phyloP scores from a whole-genome alignment of 805 yeast genomes.

The Suhomyces sp. region DNA sequence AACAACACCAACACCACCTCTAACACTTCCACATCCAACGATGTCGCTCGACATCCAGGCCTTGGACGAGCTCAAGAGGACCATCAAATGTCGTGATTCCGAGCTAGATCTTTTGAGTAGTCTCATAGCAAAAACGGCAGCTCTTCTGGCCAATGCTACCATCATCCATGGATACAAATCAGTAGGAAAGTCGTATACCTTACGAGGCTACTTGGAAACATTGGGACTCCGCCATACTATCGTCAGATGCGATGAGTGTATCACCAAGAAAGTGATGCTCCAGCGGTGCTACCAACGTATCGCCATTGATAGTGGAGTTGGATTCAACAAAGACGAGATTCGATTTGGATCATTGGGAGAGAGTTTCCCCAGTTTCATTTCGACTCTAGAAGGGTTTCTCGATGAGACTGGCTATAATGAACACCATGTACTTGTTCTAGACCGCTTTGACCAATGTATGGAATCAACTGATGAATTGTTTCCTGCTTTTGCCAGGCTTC shows the following conservation, averaged over 20 bases:
- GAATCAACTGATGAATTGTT: slow-evolving; percentile 43
- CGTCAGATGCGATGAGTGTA: slow-evolving; percentile 46
- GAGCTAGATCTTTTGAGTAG: slow-evolving; percentile 38
- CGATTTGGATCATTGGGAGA: slow-evolving; percentile 37
- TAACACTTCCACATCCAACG: too few species aligned
- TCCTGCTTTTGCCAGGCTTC: slow-evolving; percentile 40
- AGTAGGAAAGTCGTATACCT: slow-evolving; percentile 47
- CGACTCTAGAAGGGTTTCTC: slow-evolving; percentile 40
- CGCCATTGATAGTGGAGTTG: slow-evolving; percentile 32
- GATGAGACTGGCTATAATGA: slow-evolving; percentile 27
- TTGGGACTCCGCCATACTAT: slow-evolving; percentile 27
- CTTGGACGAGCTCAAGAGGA: slow-evolving; percentile 6
- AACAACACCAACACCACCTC: too few species aligned
- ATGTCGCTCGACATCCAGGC: slow-evolving; percentile 1
- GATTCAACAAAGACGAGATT: slow-evolving; percentile 12
- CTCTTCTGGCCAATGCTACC: slow-evolving; percentile 33
- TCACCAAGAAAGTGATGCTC: slow-evolving; percentile 41
- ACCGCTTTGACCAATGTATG: slow-evolving; percentile 46
- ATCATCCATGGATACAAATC: slow-evolving; percentile 50
- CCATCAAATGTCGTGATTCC: slow-evolving; percentile 28
- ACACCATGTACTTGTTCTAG: slow-evolving; percentile 46
- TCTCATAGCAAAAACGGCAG: slow-evolving; percentile 29
- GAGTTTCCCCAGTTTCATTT: slow-evolving; percentile 39
- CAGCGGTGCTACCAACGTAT: slow-evolving; percentile 42
- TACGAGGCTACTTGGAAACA: slow-evolving; percentile 29